Evolutionary conservation across 2,329 filamentous ascomycete genomes (phyloP).

Genomic region (Trichocomaceae sp.): DNA sequence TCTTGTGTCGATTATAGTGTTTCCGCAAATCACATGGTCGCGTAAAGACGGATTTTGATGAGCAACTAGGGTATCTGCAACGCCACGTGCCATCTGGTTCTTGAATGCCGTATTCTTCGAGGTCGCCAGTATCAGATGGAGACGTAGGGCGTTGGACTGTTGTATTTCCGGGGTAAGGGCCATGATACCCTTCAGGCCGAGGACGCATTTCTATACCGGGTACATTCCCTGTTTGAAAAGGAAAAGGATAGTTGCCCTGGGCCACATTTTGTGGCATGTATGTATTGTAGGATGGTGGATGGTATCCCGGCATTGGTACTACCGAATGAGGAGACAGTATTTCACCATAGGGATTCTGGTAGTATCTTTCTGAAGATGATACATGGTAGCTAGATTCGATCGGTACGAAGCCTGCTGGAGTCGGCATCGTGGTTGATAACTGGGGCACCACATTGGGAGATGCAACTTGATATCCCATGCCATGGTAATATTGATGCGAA

Average conservation of each 20-base stretch:
- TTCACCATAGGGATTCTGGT: conserved; percentile 1
- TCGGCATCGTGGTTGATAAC: neutral
- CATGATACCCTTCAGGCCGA: neutral
- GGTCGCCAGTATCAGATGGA: conserved; percentile 6
- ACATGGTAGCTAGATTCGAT: neutral
- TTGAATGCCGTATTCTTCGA: conserved; percentile 28
- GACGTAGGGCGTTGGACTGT: neutral
- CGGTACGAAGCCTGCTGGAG: neutral
- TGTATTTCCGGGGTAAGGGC: neutral
- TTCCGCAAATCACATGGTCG: conserved; percentile 57
- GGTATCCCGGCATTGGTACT: neutral
- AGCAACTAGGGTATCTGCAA: conserved; percentile 53
- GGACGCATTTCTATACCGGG: neutral
- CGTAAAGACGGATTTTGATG: conserved; percentile 52
- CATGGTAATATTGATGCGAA: neutral
- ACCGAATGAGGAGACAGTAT: neutral
- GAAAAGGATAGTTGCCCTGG: neutral
- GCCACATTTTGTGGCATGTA: neutral
- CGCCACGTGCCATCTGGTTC: conserved; percentile 44
- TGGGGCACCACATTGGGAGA: neutral
- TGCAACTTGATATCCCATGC: neutral
- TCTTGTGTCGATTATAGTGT: conserved; percentile 57
- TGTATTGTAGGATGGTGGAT: neutral
- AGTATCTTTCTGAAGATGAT: neutral
- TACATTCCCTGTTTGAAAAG: neutral